Base-by-base conservation (phyloP, 2,329 filamentous ascomycete species). In the Colletotrichum graminicola region DNA sequence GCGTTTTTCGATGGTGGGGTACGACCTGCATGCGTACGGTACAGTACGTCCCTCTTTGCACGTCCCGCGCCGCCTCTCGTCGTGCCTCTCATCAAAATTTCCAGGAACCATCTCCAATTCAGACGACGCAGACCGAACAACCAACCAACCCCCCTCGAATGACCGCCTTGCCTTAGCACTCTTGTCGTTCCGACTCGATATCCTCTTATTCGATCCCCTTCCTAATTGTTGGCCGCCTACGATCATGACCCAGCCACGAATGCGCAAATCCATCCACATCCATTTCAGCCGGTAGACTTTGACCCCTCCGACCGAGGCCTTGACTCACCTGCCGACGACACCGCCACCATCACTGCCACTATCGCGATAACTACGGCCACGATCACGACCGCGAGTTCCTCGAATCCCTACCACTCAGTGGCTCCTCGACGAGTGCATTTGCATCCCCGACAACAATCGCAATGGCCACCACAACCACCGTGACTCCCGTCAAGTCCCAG, bases 401-500 rank as follows among this genome's bases (percentile, higher is more conserved):
- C 14, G 26, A 5, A n/a, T 16, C 23, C 1, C 1, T 45, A 34
- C 56, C 39, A 36, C 21, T 6, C 29, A 29, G 29, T 29, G 29
- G 41, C 18, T 55, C 51, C 32, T 29, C 39, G 11, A 51, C 29
- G 18, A 26, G 29, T 39, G 14, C 47, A 18, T 14, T 43, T 16
- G 51, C 43, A 26, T 29, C n/a, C 12, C 12, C 55, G 39, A n/a
- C 26, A 29, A 14, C 39, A 66, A 11, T 32, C 59, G 62, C 32
- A n/a, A 76, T 76, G 75, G 73, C 75, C 43, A 71, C 73, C 32
- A 60, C 63, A 7, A 66, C 76, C 10, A 74, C 78, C 21, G 77
- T 80, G 45, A 78, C 77, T 64, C 81, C 83, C 39, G 80, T 90
- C 77, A 98, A 98, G 87, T 91, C 94, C 85, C 94, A 97, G 88